Evolutionary conservation across 352 stramenopile species (phyloP), one percentile per base, ranked within the genome.

Genomic region (Pythium myriotylum): DNA sequence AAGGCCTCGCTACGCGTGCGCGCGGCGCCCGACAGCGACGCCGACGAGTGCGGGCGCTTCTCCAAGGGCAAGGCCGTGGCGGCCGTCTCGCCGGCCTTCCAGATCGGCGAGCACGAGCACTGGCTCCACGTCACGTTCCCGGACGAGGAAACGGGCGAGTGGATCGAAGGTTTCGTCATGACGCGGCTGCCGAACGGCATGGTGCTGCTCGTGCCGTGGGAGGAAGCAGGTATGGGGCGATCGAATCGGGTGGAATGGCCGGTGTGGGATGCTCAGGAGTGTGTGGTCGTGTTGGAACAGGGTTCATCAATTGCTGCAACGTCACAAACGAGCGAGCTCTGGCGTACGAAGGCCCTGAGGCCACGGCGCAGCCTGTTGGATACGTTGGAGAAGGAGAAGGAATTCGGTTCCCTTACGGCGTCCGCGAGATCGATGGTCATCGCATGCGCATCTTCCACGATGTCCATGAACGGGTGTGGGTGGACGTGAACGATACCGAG

Each of bases 1-100:
- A 73, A 86, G 49, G 81, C 84, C 22, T 71, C 77, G 68, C 79
- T 91, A 63, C 81, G 84, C 26, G 77, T 91, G 45, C 84, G 84
- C 51, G 57, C 68, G 17, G 72, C 80, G 22, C 78, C 84, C 1
- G 71, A 82, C 70, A 79, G 68, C 49, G 67, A 69, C 23, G 73
- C 79, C 0, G 27, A 54, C 9, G 81, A 77, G 26, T 60, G 73
- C 12, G 70, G 63, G 4, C 76, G 72, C n/a, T 59, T 90, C 12
- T 65, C 65, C 9, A 83, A 87, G 57, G 84, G 81, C 3, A 73
- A 74, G 43, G 78, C 70, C 26, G 61, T 90, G 32, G 72, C 71
- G 0, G 72, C 74, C 37, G 63, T 65, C 5, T 66, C 70, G 24
- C 59, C 60, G 17, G 53, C 68, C 20, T 80, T 89, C 33, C 67